A percentile compares a stretch with the other conserved stretches of the same genome.
Conservation (phyloP, 1,284 basidiomycete genomes). For the Fomitopsis betulina region DNA sequence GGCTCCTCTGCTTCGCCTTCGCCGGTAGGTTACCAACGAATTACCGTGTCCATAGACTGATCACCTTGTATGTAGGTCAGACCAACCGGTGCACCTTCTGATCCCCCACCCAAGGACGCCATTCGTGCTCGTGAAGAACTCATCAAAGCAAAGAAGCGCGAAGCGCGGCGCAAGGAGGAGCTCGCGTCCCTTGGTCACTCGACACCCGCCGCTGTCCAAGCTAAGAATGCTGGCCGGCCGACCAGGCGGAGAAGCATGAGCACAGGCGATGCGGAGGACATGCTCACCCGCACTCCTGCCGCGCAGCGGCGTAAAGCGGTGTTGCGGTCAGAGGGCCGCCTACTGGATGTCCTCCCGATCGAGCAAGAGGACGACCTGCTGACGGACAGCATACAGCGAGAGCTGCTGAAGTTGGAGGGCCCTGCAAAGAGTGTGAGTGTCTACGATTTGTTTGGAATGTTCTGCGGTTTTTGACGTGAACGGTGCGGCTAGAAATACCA, state of each 20-base stretch:
- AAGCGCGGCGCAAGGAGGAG: conserved; percentile 39
- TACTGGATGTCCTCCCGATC: conserved; percentile 38
- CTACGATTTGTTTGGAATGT: not conserved
- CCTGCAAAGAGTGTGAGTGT: conserved; percentile 44
- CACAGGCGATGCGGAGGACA: conserved; percentile 58
- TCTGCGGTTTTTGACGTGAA: conserved; percentile 3
- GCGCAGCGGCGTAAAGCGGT: conserved; percentile 22
- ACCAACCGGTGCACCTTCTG: conserved; percentile 17
- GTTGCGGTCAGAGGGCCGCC: conserved; percentile 26
- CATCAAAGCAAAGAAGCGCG: conserved; percentile 68
- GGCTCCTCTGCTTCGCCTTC: not conserved
- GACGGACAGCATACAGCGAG: conserved; percentile 63
- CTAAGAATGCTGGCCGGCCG: conserved; percentile 38
- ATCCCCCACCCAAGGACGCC: conserved; percentile 58
- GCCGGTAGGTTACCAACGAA: not conserved
- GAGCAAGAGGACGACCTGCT: conserved; percentile 47
- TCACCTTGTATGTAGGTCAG: not conserved
- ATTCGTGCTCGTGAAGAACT: conserved; percentile 63
- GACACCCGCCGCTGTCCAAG: conserved; percentile 24
- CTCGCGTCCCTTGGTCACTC: not conserved
- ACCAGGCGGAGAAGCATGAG: conserved; percentile 66
- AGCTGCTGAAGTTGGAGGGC: conserved; percentile 55
- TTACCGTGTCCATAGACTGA: not conserved
- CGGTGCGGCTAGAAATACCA: conserved; percentile 40
- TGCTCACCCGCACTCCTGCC: conserved; percentile 27